These are phyloP conservation scores for Tulasnella sp. DNA, from an alignment of 768 basidiomycete species.

Conservation along the genomic window DNA sequence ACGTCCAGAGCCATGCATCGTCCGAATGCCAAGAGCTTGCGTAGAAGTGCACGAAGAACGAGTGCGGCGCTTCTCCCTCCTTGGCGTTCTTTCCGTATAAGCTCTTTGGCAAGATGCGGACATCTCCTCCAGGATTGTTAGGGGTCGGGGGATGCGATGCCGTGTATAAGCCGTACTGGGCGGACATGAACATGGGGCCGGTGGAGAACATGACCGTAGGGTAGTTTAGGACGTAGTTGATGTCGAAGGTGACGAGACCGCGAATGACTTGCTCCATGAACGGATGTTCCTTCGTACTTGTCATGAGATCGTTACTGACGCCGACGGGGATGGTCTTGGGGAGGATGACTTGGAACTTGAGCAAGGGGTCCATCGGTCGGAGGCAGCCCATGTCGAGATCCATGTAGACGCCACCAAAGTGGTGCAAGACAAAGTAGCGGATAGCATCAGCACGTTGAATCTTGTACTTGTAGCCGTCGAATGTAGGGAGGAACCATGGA, in stretches of 20 bases:
- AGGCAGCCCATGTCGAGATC: conserved; percentile 95
- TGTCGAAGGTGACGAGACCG: conserved; percentile 83
- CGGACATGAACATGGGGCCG: conserved; percentile 96
- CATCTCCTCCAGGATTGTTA: conserved; percentile 45
- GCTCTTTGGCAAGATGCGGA: conserved; percentile 88
- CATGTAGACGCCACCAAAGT: conserved; percentile 91
- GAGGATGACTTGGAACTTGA: conserved; percentile 77
- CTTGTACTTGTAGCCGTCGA: conserved; percentile 79
- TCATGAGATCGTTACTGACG: conserved; percentile 95
- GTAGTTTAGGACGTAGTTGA: conserved; percentile 90
- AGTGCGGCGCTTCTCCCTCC: conserved; percentile 67
- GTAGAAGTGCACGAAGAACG: conserved; percentile 96
- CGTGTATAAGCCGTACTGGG: conserved; percentile 81
- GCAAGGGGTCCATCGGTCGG: conserved; percentile 73
- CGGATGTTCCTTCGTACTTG: conserved; percentile 71
- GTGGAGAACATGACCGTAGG: conserved; percentile 99
- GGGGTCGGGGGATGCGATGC: conserved; percentile 49
- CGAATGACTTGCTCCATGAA: conserved; percentile 91
- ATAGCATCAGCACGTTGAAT: conserved; percentile 97
- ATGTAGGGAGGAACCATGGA: conserved; percentile 87
- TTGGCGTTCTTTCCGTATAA: conserved; percentile 97
- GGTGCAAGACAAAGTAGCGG: conserved; percentile 93
- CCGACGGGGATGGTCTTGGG: conserved; percentile 96
- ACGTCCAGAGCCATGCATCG: conserved; percentile 94
- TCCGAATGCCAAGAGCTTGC: conserved; percentile 98